A percentile compares a stretch with the other conserved stretches of the same genome.
Conservation (phyloP, 345 rosid species). For the Pseudoturritis turrita region DNA sequence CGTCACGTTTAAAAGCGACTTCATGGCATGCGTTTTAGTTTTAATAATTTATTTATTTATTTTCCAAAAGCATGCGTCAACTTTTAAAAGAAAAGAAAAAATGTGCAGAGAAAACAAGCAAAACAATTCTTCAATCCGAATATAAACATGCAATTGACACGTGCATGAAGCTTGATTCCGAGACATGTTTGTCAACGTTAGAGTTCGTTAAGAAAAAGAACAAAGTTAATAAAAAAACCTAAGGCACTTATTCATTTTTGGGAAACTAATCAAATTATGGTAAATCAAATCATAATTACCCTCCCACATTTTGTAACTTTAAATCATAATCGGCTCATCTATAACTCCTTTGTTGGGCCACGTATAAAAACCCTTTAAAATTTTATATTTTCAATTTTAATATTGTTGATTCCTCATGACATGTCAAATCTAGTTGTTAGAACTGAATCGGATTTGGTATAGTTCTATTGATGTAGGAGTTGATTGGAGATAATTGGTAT, state of each 20-base stretch:
- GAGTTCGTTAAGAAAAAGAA: neutral
- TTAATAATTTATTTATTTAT: neutral
- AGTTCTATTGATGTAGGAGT: too few species aligned
- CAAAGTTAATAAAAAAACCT: slow-evolving; percentile 4
- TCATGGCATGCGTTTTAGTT: slow-evolving; percentile 22
- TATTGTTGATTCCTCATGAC: too few species aligned
- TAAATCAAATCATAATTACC: slow-evolving; percentile 6
- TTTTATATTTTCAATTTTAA: too few species aligned
- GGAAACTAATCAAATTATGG: slow-evolving; percentile 14
- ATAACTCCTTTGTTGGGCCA: slow-evolving; percentile 7
- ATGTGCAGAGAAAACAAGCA: slow-evolving; percentile 4
- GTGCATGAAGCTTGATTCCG: slow-evolving; percentile 17
- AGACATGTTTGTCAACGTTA: slow-evolving; percentile 16
- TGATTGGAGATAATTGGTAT: too few species aligned
- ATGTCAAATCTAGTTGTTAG: too few species aligned
- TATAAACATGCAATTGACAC: slow-evolving; percentile 23
- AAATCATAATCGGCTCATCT: slow-evolving; percentile 4
- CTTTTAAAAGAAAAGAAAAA: neutral
- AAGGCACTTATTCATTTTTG: slow-evolving; percentile 1
- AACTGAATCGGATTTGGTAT: too few species aligned
- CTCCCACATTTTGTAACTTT: slow-evolving; percentile 3
- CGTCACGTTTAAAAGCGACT: slow-evolving; percentile 10
- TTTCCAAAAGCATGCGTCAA: slow-evolving; percentile 26
- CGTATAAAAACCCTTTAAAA: slow-evolving; percentile 8
- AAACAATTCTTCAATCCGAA: neutral